Percentiles rank a stretch among this genome's conserved stretches.
phyloP scores from a whole-genome alignment of 2,329 filamentous ascomycete genomes.

The Aspergillus amoenus region DNA sequence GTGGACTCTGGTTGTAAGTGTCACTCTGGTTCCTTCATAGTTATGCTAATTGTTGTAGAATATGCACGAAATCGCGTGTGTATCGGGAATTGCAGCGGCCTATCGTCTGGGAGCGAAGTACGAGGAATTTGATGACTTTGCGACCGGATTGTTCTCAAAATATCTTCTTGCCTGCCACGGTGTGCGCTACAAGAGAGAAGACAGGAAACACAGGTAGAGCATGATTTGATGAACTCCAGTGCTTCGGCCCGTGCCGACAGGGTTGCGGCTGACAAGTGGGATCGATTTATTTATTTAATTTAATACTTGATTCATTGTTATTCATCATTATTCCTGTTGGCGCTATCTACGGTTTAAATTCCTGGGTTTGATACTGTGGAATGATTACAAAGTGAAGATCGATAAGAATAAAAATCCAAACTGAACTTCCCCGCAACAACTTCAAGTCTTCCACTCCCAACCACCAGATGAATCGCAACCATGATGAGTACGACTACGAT shows the following conservation, averaged over 20 bases:
- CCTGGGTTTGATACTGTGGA: no score
- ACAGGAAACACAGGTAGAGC: background rate
- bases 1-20: conserved; percentile 66
- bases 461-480: background rate
- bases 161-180: conserved; percentile 35
- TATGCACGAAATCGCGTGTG: conserved; percentile 68
- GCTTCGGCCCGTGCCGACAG: no score
- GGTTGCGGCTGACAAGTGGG: no score
- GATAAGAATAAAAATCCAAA: background rate
- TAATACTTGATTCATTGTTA: no score
- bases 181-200: conserved; percentile 22
- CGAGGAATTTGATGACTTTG: conserved; percentile 36
- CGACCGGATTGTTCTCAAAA: conserved; percentile 31
- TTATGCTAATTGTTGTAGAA: conserved; percentile 23
- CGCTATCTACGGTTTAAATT: no score
- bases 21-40: no score
- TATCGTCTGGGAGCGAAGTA: conserved; percentile 68
- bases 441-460: background rate
- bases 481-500: background rate
- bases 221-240: no score
- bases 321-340: no score
- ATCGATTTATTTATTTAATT: no score
- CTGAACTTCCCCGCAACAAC: background rate
- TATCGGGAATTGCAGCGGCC: conserved; percentile 69
- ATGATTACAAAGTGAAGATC: background rate